Evolutionary conservation across 768 basidiomycete genomes (phyloP), one percentile per base, ranked within the genome.

Genomic region (Lactifluus rugatus): DNA sequence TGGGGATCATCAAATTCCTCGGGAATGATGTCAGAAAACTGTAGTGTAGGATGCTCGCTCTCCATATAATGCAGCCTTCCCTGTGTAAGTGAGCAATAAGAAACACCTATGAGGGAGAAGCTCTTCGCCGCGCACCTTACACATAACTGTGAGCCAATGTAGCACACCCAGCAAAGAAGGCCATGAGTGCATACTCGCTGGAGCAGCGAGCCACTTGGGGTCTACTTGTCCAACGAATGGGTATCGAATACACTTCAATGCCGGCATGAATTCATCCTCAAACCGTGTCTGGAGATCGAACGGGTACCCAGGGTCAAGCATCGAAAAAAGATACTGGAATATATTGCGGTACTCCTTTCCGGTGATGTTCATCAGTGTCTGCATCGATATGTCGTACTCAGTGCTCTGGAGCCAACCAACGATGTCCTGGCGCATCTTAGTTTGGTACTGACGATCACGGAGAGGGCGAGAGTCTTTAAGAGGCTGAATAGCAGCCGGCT

Each of bases 121-220:
- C 52, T 11, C 31, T 56, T 52, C 23, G 21, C 5, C n/a, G 68
- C 76, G 26, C 65, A 94, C 95, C 74, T 85, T 87, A 66, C 87
- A 85, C 63, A 90, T 70, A 65, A 90, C 85, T 8, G 89, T 89
- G 14, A 99, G 73, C 96, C 96, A 99, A 70, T 94, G 88, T 34
- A 98, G 69, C 66, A 89, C 87, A 21, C 89, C 95, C 16, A 98
- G 75, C 25, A 96, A 71, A 21, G 82, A 76, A 0, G 92, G 90
- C 96, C 95, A 98, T n/a, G 87, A 84, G 71, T 91, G 88, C 75
- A 88, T 86, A 54, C 85, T 87, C 0, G 90, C 94, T 0, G 93
- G 89, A 2, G 93, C 86, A 8, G 85, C 85, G 5, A 98, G 71
- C 79, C 89, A 91, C 62, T 89, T 93, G 52, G 84, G 83, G 64